Conservation (phyloP, 495 filamentous ascomycete species). For the Lindgomyces ingoldianus region DNA sequence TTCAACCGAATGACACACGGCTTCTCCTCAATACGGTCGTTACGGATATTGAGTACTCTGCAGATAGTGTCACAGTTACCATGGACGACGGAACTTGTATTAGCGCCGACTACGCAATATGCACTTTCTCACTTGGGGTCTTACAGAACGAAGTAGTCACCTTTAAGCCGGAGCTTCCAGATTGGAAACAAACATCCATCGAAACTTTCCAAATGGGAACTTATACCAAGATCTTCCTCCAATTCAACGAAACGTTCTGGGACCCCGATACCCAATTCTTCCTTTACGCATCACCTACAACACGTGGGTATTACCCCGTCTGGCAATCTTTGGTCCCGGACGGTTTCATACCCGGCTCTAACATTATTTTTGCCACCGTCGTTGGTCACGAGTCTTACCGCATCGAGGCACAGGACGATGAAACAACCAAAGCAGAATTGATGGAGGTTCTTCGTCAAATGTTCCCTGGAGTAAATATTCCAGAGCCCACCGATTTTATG, state of each 20-base stretch:
- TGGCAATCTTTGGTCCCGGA: constrained; percentile 65
- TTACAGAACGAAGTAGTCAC: constrained; percentile 63
- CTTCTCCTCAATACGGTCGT: constrained; percentile 63
- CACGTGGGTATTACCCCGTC: constrained; percentile 69
- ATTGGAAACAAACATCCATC: constrained; percentile 68
- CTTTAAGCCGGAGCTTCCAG: constrained; percentile 63
- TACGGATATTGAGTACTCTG: constrained; percentile 58
- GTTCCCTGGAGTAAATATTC: constrained; percentile 62
- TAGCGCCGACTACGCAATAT: constrained; percentile 60
- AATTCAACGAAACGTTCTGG: constrained; percentile 74
- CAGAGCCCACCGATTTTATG: constrained; percentile 67
- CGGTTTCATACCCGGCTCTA: constrained; percentile 63
- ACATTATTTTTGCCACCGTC: constrained; percentile 73
- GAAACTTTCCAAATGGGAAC: constrained; percentile 70
- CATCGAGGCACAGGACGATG: constrained; percentile 65
- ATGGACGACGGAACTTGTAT: constrained; percentile 61
- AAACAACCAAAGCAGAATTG: constrained; percentile 60
- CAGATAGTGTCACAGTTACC: constrained; percentile 58
- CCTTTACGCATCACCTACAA: constrained; percentile 65
- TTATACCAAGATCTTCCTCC: constrained; percentile 78
- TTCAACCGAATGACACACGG: constrained; percentile 57
- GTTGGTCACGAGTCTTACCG: constrained; percentile 60
- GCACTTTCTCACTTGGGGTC: constrained; percentile 67
- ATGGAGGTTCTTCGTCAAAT: constrained; percentile 64
- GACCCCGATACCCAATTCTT: constrained; percentile 65